A percentile compares a stretch with the other conserved stretches of the same genome.
phyloP scores from a whole-genome alignment of 495 filamentous ascomycete species.

The Hypoxylon cercidicola region DNA sequence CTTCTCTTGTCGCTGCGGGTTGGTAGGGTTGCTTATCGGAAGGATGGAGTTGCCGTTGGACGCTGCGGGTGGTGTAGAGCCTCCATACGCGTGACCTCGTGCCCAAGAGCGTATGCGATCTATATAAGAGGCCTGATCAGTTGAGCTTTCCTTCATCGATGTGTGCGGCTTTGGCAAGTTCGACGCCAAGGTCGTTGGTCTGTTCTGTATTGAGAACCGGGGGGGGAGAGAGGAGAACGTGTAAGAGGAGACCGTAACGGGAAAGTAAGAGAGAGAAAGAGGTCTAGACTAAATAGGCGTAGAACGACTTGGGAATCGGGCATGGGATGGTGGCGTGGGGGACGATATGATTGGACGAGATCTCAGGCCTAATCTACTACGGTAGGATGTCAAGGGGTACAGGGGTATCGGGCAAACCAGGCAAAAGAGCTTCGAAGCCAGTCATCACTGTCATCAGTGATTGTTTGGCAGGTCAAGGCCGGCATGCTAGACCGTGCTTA shows the following conservation, averaged over 20 bases:
- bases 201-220: constrained; percentile 42
- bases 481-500: constrained; percentile 22
- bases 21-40: constrained; percentile 47
- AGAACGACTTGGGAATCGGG: constrained; percentile 33
- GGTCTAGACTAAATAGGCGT: constrained; percentile 43
- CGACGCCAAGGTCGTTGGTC: constrained; percentile 46
- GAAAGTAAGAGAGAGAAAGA: constrained; percentile 24
- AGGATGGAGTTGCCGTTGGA: constrained; percentile 47
- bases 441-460: constrained; percentile 14
- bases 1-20: constrained; percentile 29
- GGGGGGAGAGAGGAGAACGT: constrained; percentile 24
- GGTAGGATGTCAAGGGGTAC: constrained; percentile 30
- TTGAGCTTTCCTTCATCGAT: constrained; percentile 74
- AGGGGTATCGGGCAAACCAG: constrained; percentile 15
- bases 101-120: constrained; percentile 69
- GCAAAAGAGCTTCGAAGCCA: constrained; percentile 10
- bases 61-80: constrained; percentile 52
- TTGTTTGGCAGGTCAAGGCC: constrained; percentile 2
- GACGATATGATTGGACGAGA: constrained; percentile 30
- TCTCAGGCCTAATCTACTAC: constrained; percentile 35
- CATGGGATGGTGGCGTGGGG: constrained; percentile 33
- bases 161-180: constrained; percentile 45
- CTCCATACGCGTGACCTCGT: constrained; percentile 65
- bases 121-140: constrained; percentile 59
- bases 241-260: constrained; percentile 17